Evolutionary conservation across 2,329 filamentous ascomycete species (phyloP), one percentile per base, ranked within the genome.

Genomic region (Corynespora cassiicola): DNA sequence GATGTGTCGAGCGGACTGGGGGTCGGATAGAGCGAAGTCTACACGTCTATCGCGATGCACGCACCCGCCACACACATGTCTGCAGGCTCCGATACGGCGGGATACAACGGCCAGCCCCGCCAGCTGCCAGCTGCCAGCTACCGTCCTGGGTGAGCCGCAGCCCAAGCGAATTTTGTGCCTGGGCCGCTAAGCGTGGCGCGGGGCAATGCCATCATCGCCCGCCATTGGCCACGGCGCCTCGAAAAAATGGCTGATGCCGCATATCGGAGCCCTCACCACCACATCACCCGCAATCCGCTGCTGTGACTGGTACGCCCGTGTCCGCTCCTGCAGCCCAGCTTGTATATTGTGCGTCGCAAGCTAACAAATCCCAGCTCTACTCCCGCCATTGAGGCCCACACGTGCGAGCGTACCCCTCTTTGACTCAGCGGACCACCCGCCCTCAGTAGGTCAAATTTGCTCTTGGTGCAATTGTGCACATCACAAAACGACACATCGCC

Each of bases 401-500:
- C 55, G 51, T 58, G 48, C 36, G 39, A 36, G 27, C 39, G 17
- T 52, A 54, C 53, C 55, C 58, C 58, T 58, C 56, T 36, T 54
- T 57, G 56, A 57, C 53, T 55, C 55, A 55, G 48, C 36, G 39
- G 42, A 48, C 41, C 45, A 47, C 29, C 43, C 23, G 16, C 38
- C 39, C 25, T 34, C 40, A 38, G 33, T 35, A 36, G 35, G 39
- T 45, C 33, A 34, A 37, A 41, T 34, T 48, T 39, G 39, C 38
- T 37, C 16, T 24, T 44, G 30, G 31, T 31, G 35, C 47, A 57
- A 56, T 52, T 46, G 39, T 51, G 49, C 51, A 59, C 59, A 61
- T 50, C 32, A 52, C 54, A 37, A 58, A 61, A 63, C 60, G 47
- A 64, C 58, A 62, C 51, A 63, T 56, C 43, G 36, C 39, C 46